Base-by-base conservation (phyloP, 139 green algal genomes). In the Spirogloea muscicola region DNA sequence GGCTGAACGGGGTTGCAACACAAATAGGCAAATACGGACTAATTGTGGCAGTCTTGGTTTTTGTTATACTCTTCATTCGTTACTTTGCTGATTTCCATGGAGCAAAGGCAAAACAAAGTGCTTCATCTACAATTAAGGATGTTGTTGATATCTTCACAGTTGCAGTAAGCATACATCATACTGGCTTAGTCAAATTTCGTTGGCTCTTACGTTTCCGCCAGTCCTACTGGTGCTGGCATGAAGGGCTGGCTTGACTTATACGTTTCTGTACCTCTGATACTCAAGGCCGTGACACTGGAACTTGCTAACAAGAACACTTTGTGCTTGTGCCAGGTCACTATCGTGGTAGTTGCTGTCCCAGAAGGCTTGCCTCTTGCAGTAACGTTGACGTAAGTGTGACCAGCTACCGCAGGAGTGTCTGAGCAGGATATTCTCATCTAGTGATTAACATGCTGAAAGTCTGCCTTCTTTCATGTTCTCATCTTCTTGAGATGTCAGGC, bases 1-100 rank as follows among this genome's bases (percentile, higher is more conserved):
- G 96, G 70, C 87, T 81, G 57, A 63, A 76, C 43, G 64, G 48
- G 18, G 34, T 79, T 13, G 94, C 94, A 0, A 85, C 81, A n/a
- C 84, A 84, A 57, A 95, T 98, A 49, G 94, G 94, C 69, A 98
- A 98, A 76, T 69, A 96, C n/a, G 94, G 94, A 42, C 86, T 96
- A 31, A 73, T 61, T 13, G 93, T 97, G 1, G 94, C 88, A 2
- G 75, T 95, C 3, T 49, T 91, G 40, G 95, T 88, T 70, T 97
- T 99, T 77, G 60, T 94, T 33, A 89, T 93, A 27, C 31, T 76
- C 36, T 31, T 68, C 1, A 40, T 76, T 21, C 68, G 64, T 1
- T 73, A 73, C 0, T 66, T 65, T 0, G 64, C n/a, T 0, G 62
- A 57, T 1, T 73, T 44, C 64, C 42, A 67, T 42, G n/a, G 42